Evolutionary conservation across 2,329 filamentous ascomycete species (phyloP).

Genomic region (Fusarium anguioides): DNA sequence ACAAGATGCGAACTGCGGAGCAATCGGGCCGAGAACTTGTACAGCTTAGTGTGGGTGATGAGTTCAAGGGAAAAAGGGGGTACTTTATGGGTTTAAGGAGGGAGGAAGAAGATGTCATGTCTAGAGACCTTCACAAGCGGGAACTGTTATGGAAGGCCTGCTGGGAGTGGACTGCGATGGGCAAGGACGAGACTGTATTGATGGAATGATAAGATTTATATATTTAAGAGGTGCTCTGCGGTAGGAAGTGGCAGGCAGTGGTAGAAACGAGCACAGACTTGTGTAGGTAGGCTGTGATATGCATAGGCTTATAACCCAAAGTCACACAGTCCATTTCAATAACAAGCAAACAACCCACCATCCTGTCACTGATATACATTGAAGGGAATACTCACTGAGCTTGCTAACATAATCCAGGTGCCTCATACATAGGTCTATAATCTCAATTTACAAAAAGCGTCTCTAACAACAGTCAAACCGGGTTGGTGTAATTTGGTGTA

Average conservation of each 20-base stretch:
- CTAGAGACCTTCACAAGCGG: slow-evolving; percentile 2
- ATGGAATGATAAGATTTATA: background rate
- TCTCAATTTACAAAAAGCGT: too few relatives aligned
- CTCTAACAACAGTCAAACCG: too few relatives aligned
- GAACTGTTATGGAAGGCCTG: slow-evolving; percentile 28
- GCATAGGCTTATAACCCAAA: too few relatives aligned
- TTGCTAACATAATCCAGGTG: too few relatives aligned
- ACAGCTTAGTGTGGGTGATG: slow-evolving; percentile 21
- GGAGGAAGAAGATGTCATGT: background rate
- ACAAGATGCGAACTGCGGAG: slow-evolving; percentile 13
- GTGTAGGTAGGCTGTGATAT: too few relatives aligned
- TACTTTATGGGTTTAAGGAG: slow-evolving; percentile 21
- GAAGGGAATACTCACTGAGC: too few relatives aligned
- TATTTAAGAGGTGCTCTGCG: background rate
- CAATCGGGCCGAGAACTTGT: slow-evolving; percentile 30
- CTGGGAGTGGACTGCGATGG: slow-evolving; percentile 31
- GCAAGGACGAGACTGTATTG: slow-evolving; percentile 23
- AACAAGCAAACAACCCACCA: too few relatives aligned
- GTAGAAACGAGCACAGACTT: too few relatives aligned
- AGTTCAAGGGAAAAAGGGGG: background rate
- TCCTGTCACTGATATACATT: too few relatives aligned
- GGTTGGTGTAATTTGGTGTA: too few relatives aligned
- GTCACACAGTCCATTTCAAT: too few relatives aligned
- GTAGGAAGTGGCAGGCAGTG: background rate
- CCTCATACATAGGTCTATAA: too few relatives aligned